Evolutionary conservation across 768 basidiomycete species (phyloP), one percentile per base, ranked within the genome.

Genomic region (Lactarius akahatsu): DNA sequence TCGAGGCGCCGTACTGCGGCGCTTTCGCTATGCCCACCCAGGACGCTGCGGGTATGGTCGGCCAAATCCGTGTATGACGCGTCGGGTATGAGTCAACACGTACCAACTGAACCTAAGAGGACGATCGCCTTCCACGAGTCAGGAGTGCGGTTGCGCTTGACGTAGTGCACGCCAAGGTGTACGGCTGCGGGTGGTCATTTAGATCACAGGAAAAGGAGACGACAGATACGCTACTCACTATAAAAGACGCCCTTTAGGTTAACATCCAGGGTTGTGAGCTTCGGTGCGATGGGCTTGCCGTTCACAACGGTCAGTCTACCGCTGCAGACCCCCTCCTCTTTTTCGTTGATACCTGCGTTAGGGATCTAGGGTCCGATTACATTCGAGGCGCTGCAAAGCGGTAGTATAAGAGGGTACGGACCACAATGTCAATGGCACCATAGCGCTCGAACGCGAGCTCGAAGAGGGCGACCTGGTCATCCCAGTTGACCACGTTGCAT

Each of bases 41-140:
- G 2, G 73, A 75, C 2, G 76, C 74, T 75, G 50, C 11, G 15
- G 8, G 26, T 52, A 15, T 57, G 45, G 32, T 32, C 23, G 13
- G 50, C 47, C 55, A 50, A 6, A 45, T 41, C 34, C 16, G 10
- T 9, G 11, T 34, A 43, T 32, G 36, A 52, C 23, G 23, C 9
- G 15, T 26, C 20, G 34, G 62, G 23, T 26, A 18, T 18, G 38
- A 18, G 16, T n/a, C n/a, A 11, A 18, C n/a, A 67, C 75, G 23
- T 45, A 75, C 76, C 74, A 68, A 78, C 71, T 8, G 76, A 77
- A 26, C 77, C 77, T 1, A 78, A 70, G 9, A 78, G 61, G 0
- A 77, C 71, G 56, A 78, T 68, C 5, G 75, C 70, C 59, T 76
- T 78, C 54, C 72, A 67, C 2, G 63, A 57, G 30, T 41, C 69